Conservation (phyloP, 2,329 filamentous ascomycete species). For the Basipetospora chlamydospora region DNA sequence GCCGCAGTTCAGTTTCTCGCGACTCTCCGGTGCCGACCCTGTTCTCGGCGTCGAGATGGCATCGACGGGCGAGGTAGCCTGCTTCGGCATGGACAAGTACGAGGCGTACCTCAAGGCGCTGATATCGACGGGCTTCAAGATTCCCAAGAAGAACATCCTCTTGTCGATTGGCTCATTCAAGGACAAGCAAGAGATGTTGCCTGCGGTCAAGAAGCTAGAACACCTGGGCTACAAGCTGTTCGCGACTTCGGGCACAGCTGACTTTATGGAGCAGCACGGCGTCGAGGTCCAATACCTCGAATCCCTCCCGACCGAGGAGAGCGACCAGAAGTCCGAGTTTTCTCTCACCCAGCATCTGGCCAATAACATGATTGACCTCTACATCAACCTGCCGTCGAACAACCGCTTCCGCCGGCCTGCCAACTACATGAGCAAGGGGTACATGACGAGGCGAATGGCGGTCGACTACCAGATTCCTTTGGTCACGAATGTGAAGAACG, state of each 20-base stretch:
- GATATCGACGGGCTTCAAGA: constrained; percentile 91
- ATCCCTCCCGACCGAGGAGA: constrained; percentile 87
- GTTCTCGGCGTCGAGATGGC: constrained; percentile 98
- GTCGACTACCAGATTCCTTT: constrained; percentile 96
- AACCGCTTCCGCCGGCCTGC: constrained; percentile 94
- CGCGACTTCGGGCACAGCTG: constrained; percentile 67
- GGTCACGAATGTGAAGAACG: constrained; percentile 99
- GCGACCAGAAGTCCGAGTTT: constrained; percentile 96
- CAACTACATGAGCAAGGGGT: constrained; percentile 97
- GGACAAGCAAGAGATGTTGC: constrained; percentile 59
- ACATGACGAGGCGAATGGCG: constrained; percentile 88
- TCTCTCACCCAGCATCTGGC: constrained; percentile 85
- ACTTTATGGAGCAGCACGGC: constrained; percentile 62
- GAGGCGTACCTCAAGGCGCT: constrained; percentile 97
- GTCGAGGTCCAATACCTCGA: constrained; percentile 79
- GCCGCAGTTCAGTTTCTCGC: constrained; percentile 97
- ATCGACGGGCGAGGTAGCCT: constrained; percentile 94
- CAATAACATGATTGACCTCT: constrained; percentile 67
- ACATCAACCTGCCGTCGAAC: constrained; percentile 93
- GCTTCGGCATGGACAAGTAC: constrained; percentile 88
- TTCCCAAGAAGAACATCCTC: constrained; percentile 91
- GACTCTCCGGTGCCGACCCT: constrained; percentile 89
- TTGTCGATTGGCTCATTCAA: constrained; percentile 88
- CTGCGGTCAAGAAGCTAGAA: constrained; percentile 72
- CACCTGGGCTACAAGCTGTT: constrained; percentile 94